Evolutionary conservation across 108 stramenopile genomes (phyloP).

Genomic region (Aurantiochytrium sp.): DNA sequence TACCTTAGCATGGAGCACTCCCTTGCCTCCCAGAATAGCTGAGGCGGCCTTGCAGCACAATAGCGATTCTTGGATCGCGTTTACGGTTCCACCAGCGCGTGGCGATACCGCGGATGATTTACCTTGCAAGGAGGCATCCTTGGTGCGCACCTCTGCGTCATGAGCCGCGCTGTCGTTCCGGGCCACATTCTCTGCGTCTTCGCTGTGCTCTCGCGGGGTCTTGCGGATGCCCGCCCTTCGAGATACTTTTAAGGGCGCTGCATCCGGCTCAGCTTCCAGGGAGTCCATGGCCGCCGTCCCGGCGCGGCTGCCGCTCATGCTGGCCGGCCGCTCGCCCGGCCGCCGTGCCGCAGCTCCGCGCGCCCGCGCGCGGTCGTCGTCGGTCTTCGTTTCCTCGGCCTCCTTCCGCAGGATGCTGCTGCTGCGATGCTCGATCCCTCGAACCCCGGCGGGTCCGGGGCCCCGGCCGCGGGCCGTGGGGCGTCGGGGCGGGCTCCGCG

Average conservation of each 20-base stretch:
- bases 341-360: too few relatives aligned
- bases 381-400: too few relatives aligned
- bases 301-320: too few relatives aligned
- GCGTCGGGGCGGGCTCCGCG: too few relatives aligned
- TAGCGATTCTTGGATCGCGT: background rate
- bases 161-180: too few relatives aligned
- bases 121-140: background rate
- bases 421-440: too few relatives aligned
- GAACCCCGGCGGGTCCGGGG: too few relatives aligned
- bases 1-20: constrained; percentile 8
- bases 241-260: background rate
- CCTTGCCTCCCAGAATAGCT: background rate
- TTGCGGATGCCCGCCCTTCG: background rate
- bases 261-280: background rate
- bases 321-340: too few relatives aligned
- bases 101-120: background rate
- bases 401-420: too few relatives aligned
- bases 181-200: background rate
- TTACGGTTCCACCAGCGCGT: background rate
- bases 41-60: constrained; percentile 12
- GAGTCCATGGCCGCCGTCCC: background rate
- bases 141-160: background rate
- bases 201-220: background rate
- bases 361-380: too few relatives aligned
- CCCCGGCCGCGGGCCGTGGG: too few relatives aligned